Evolutionary conservation across 1,284 basidiomycete genomes (phyloP), one percentile per base, ranked within the genome.

Genomic region (Cutaneotrichosporon dermatis): DNA sequence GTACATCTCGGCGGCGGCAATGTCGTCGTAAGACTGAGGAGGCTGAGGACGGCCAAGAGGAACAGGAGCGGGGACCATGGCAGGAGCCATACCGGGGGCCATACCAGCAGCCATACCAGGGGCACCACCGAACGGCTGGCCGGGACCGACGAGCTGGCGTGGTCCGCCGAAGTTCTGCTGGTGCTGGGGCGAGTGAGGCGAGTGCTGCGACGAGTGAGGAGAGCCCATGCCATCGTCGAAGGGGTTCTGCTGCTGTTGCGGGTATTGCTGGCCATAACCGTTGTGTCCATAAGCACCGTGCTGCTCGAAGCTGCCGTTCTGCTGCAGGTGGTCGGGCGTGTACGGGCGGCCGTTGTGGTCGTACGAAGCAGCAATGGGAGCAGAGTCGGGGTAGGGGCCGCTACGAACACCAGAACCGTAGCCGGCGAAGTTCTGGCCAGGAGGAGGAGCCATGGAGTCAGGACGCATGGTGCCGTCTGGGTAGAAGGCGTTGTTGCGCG

Each of bases 21-120:
- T 65, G 45, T 73, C 72, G 46, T 65, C 67, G 35, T 66, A 62
- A 4, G 67, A 64, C 16, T 57, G 51, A 3, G 75, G 73, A 33
- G 70, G 59, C 6, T 66, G 62, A 15, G 74, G 74, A 46, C 72
- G 66, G 60, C 75, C 75, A 53, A 76, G 67, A 13, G 72, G 65
- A 4, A 74, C 62, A 40, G 71, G 69, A 15, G 62, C 60, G n/a
- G 69, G 67, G 41, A 62, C 62, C 36, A 40, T 40, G 39, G 39
- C 39, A 40, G 55, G 49, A 12, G 48, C 42, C n/a, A 16, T 16
- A 37, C 40, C 45, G 44, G 37, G 35, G 25, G 25, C 25, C 25
- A 25, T 25, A 25, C 25, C 25, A 25, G 25, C 2, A 25, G 25
- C 25, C 25, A 25, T 25, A 25, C 25, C 25, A 25, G 25, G 25